Base-by-base conservation (phyloP, 2,329 filamentous ascomycete species). In the Hypocreales sp. region DNA sequence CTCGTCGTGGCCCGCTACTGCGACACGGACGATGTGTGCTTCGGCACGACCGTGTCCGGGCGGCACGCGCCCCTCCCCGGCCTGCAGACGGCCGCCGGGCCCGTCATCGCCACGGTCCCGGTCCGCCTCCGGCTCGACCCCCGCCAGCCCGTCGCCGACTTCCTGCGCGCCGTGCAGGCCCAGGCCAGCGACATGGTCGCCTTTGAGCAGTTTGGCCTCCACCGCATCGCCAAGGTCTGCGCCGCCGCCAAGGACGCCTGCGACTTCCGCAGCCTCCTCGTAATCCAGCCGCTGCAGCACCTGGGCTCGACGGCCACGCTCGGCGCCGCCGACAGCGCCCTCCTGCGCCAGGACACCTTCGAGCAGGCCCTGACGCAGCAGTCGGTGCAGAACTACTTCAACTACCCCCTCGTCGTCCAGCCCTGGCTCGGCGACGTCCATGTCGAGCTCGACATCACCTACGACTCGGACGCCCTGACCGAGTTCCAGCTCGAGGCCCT, bases 71-170 rank as follows among this genome's bases (percentile, higher is more conserved):
- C 39, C 3, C 27, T 53, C 2, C 15, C 26, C 1, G 42, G 40
- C 4, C 36, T 53, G 1, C 37, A 41, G 4, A 30, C 35, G 3
- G 41, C 50, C 7, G 29, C 38, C 2, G 50, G 45, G 2, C 45
- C 49, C 4, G 42, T 42, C 1, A 45, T 53, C 15, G 39, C 42
- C 8, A 47, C 45, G 3, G 35, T 45, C 3, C 40, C 40, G 1
- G 25, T 42, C 3, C 27, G 35, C 1, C 15, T 38, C 8, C 15
- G 21, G 2, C 12, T 40, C 2, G 27, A 36, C 5, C 15, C 12
- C 4, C 20, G 29, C n/a, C 24, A 34, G 15, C 20, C 24, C 11
- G 32, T 39, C 7, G 19, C 29, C 8, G 21, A 38, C 7, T 35
- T 34, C 5, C 31, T 45, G 4, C 25, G 26, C 8, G 9, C 24